Base-by-base conservation (phyloP, 2,329 filamentous ascomycete genomes). In the Alternaria brassicicola region DNA sequence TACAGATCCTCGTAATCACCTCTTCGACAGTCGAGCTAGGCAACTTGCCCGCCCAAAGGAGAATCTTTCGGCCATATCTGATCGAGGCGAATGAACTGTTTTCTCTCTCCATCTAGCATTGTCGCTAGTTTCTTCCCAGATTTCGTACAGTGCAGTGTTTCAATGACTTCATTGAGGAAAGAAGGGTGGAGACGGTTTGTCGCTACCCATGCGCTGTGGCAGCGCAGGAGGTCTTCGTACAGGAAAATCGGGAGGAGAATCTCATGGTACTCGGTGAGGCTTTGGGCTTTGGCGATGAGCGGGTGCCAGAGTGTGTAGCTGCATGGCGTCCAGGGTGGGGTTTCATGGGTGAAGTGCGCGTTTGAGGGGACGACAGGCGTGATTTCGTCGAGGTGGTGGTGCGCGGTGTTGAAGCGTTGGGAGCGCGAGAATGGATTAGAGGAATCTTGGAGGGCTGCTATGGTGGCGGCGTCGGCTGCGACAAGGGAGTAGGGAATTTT, bases 41-140 rank as follows among this genome's bases (percentile, higher is more conserved):
- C 3, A 52, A 28, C 4, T 35, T 30, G 1, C 53, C 53, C 46
- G 2, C 46, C 46, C 46, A 55, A 45, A 6, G 38, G 46, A 30
- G 38, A 60, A 55, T 82, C 81, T 59, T 83, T 82, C 2, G 80
- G 70, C 8, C 79, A 82, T 56, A 78, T 81, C 12, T 74, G 74
- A 25, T 78, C 76, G 15, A 83, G 69, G 10, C 79, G 74, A 55
- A 81, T 71, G 55, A 82, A 82, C n/a, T 60, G 71, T 47, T 64
- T 54, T 10, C 30, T 25, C 3, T 47, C 21, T 7, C 59, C 64
- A 3, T 65, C 53, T 4, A 67, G 31, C 3, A 56, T 25, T 4
- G 21, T n/a, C 9, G 13, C n/a, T 10, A 64, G 28, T 9, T 31
- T n/a, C 26, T 52, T 58, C 1, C 62, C 57, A 0, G 56, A 26